phyloP scores from a whole-genome alignment of 2,329 filamentous ascomycete genomes.

The Colletotrichum nymphaeae region DNA sequence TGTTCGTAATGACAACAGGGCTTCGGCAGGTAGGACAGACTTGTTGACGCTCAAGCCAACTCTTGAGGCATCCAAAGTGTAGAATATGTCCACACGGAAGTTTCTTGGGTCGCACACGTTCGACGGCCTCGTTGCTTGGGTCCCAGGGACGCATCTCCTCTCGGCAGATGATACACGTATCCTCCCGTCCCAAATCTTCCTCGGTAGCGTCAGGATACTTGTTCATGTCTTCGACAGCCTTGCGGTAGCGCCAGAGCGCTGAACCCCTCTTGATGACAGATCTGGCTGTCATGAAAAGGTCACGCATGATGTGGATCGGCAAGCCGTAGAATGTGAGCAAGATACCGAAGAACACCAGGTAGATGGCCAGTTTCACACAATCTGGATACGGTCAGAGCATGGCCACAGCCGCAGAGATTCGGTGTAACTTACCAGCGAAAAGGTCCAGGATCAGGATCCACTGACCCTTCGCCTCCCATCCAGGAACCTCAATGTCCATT shows the following conservation, averaged over 20 bases:
- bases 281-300: slow-evolving; percentile 92
- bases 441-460: slow-evolving; percentile 92
- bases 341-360: slow-evolving; percentile 92
- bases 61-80: slow-evolving; percentile 93
- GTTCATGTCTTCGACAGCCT: slow-evolving; percentile 95
- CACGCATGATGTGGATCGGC: slow-evolving; percentile 95
- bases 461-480: slow-evolving; percentile 96
- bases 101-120: slow-evolving; percentile 91
- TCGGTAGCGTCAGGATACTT: slow-evolving; percentile 90
- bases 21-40: slow-evolving; percentile 95
- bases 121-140: slow-evolving; percentile 72
- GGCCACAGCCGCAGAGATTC: not conserved
- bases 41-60: slow-evolving; percentile 97
- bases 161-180: slow-evolving; percentile 97
- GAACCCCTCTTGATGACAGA: slow-evolving; percentile 92
- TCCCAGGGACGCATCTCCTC: slow-evolving; percentile 93
- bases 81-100: slow-evolving; percentile 95
- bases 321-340: slow-evolving; percentile 94
- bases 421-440: slow-evolving; percentile 71
- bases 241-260: slow-evolving; percentile 89
- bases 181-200: slow-evolving; percentile 86
- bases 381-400: slow-evolving; percentile 62
- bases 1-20: slow-evolving; percentile 75
- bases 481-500: slow-evolving; percentile 93
- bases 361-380: slow-evolving; percentile 90